A percentile compares a stretch with the other conserved stretches of the same genome.
phyloP scores from a whole-genome alignment of 768 basidiomycete species.

The Termitomyces sp. region DNA sequence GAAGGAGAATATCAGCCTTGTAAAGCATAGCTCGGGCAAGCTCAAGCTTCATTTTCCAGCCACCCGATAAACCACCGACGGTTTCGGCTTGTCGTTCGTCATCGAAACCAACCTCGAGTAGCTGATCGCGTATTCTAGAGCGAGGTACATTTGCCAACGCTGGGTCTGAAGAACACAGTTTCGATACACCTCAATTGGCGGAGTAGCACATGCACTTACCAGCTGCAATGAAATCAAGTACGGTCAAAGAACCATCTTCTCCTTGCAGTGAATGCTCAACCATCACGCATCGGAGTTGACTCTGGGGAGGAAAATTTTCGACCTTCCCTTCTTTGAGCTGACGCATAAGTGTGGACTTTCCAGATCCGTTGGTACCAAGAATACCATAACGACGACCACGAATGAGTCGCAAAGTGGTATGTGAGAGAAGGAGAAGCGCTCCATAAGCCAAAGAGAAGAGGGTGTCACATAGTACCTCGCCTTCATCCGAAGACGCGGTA shows the following conservation, averaged over 20 bases:
- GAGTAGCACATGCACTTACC: slow-evolving; percentile 37
- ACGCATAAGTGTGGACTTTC: slow-evolving; percentile 94
- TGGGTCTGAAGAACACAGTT: slow-evolving; percentile 45
- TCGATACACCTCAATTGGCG: background rate
- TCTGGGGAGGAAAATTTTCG: slow-evolving; percentile 91
- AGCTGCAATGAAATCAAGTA: slow-evolving; percentile 87
- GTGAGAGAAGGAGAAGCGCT: slow-evolving; percentile 88
- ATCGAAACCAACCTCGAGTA: slow-evolving; percentile 88
- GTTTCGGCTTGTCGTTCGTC: slow-evolving; percentile 76
- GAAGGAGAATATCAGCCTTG: slow-evolving; percentile 79
- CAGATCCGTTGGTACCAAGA: slow-evolving; percentile 92
- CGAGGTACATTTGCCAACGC: slow-evolving; percentile 57
- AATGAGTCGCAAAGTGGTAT: slow-evolving; percentile 84
- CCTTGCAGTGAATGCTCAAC: slow-evolving; percentile 96
- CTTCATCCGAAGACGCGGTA: slow-evolving; percentile 54
- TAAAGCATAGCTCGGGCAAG: slow-evolving; percentile 95
- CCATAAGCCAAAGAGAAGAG: slow-evolving; percentile 96
- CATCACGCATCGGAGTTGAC: slow-evolving; percentile 87
- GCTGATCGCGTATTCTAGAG: slow-evolving; percentile 70
- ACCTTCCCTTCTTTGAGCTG: slow-evolving; percentile 93
- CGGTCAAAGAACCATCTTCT: slow-evolving; percentile 77
- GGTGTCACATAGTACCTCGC: slow-evolving; percentile 86
- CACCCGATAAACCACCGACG: slow-evolving; percentile 90
- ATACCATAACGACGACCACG: slow-evolving; percentile 94
- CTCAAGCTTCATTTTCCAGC: slow-evolving; percentile 99